Evolutionary conservation across 768 basidiomycete genomes (phyloP).

Genomic region (Kwoniella heveanensis): DNA sequence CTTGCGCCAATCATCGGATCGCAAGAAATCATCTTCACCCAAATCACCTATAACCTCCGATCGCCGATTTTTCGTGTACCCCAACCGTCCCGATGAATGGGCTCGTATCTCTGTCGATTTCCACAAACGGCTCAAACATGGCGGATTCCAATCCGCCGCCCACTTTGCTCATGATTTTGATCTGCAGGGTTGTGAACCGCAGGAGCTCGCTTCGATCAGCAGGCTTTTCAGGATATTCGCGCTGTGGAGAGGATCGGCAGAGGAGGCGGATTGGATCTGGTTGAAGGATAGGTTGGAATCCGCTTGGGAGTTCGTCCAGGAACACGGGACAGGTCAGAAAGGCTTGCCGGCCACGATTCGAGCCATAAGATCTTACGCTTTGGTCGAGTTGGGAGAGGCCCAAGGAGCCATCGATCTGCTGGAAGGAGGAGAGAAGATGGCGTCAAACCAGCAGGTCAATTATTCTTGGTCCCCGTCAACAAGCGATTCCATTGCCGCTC

Average conservation of each 20-base stretch:
- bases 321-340: not conserved
- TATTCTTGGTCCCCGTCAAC: not conserved
- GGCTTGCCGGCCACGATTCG: not conserved
- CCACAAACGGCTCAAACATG: conserved; percentile 13
- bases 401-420: conserved; percentile 17
- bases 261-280: conserved; percentile 23
- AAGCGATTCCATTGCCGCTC: conserved; percentile 9
- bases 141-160: conserved; percentile 22
- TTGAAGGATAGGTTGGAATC: conserved; percentile 5
- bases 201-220: conserved; percentile 10
- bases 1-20: not conserved
- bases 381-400: not conserved
- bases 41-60: conserved; percentile 6
- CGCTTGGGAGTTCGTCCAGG: not conserved
- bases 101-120: conserved; percentile 6
- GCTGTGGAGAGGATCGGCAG: conserved; percentile 15
- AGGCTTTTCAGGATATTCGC: conserved; percentile 14
- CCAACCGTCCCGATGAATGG: conserved; percentile 15
- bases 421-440: not conserved
- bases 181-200: not conserved
- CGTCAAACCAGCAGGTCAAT: not conserved
- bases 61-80: conserved; percentile 9
- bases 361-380: conserved; percentile 16
- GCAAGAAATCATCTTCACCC: conserved; percentile 3
- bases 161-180: conserved; percentile 26